A percentile compares a stretch with the other conserved stretches of the same genome.
Evolutionary conservation across 2,329 filamentous ascomycete species (phyloP).

Genomic region (Bisporella sp.): DNA sequence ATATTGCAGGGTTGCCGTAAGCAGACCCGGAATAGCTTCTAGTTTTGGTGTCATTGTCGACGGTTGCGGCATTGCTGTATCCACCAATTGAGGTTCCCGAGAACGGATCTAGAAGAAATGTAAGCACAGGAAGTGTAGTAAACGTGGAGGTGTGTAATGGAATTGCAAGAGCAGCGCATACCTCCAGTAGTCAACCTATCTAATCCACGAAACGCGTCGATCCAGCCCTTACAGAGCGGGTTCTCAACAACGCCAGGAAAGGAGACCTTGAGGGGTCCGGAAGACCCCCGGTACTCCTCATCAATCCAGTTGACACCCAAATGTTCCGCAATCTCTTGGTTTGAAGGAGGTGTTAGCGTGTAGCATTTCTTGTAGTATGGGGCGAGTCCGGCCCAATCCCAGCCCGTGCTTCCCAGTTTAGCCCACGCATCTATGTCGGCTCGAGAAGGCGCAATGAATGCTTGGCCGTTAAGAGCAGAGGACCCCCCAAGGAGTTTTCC

Average conservation of each 20-base stretch:
- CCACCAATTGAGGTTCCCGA: not conserved
- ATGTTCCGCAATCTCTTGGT: not conserved
- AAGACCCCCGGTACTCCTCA: not conserved
- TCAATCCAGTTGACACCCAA: slow-evolving; percentile 3
- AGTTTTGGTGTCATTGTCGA: not conserved
- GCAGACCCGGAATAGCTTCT: slow-evolving; percentile 4
- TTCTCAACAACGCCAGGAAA: slow-evolving; percentile 1
- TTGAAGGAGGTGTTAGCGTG: not conserved
- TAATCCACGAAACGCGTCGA: slow-evolving; percentile 1
- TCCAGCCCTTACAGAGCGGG: slow-evolving; percentile 2
- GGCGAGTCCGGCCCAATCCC: not conserved
- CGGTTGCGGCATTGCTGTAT: slow-evolving; percentile 2
- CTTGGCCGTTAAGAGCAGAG: not conserved
- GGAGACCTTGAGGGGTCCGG: slow-evolving; percentile 1
- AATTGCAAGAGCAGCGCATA: too few relatives aligned
- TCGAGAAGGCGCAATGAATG: not conserved
- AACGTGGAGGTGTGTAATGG: too few relatives aligned
- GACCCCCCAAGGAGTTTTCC: not conserved
- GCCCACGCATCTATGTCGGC: not conserved
- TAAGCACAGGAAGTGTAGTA: too few relatives aligned
- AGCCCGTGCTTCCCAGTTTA: not conserved
- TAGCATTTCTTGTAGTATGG: slow-evolving; percentile 3
- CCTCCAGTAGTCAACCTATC: slow-evolving; percentile 2
- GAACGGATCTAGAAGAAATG: not conserved
- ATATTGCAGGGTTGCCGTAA: not conserved